A percentile compares a stretch with the other conserved stretches of the same genome.
Conservation (phyloP, 768 basidiomycete species). For the Trametes cingulata region DNA sequence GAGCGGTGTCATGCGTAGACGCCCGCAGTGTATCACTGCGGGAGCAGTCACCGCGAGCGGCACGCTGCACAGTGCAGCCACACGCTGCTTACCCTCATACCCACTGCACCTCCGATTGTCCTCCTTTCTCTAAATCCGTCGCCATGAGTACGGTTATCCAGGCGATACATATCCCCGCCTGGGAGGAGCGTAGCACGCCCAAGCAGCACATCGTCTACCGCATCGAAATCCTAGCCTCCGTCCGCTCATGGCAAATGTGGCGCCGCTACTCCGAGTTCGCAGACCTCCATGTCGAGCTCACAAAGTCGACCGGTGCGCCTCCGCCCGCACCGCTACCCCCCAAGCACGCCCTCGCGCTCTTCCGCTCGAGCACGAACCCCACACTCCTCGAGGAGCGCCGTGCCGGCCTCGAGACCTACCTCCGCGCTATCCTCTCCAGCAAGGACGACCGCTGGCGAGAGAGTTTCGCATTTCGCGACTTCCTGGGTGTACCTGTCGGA, state of each 20-base stretch:
- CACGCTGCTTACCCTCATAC: not conserved
- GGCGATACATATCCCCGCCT: constrained; percentile 66
- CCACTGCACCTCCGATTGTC: not conserved
- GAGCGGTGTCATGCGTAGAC: not conserved
- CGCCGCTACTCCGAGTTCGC: constrained; percentile 94
- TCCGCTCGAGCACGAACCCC: constrained; percentile 57
- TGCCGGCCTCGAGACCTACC: constrained; percentile 75
- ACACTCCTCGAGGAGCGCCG: constrained; percentile 77
- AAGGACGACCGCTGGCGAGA: constrained; percentile 87
- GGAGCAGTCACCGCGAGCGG: too few species aligned
- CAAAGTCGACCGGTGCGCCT: constrained; percentile 72
- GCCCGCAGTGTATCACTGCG: not conserved
- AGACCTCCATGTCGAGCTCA: constrained; percentile 80
- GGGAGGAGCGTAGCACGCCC: constrained; percentile 68
- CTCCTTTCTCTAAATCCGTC: not conserved
- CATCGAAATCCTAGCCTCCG: constrained; percentile 84
- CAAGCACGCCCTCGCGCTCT: constrained; percentile 76
- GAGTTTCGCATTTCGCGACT: constrained; percentile 75
- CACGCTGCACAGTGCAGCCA: not conserved
- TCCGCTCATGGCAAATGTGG: constrained; percentile 93
- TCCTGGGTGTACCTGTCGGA: constrained; percentile 80
- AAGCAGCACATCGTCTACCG: constrained; percentile 82
- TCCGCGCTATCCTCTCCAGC: constrained; percentile 80
- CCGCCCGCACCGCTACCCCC: constrained; percentile 83
- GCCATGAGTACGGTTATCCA: constrained; percentile 60